A percentile compares a stretch with the other conserved stretches of the same genome.
These are phyloP conservation scores for Lotus japonicus DNA, from an alignment of 306 rosid genomes.

Conservation along the genomic window DNA sequence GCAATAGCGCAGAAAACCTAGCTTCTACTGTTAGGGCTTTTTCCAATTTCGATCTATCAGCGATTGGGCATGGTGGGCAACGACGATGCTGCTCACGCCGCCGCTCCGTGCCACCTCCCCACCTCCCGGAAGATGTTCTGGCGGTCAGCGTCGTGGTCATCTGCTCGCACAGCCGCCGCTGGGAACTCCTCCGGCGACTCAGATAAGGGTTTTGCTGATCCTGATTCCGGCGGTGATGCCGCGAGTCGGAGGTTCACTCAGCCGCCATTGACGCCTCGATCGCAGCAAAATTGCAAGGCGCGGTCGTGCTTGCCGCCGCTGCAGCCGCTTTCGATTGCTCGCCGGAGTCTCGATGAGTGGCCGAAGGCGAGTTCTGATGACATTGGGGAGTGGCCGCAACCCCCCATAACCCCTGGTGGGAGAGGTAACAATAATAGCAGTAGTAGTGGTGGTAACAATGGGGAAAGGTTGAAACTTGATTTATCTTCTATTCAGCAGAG, in stretches of 20 bases:
- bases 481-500: slow-evolving; percentile 79
- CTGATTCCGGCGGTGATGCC: slow-evolving; percentile 30
- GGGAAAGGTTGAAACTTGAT: slow-evolving; percentile 96
- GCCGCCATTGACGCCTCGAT: slow-evolving; percentile 81
- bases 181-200: slow-evolving; percentile 25
- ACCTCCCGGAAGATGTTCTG: slow-evolving; percentile 65
- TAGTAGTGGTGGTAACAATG: slow-evolving; percentile 20
- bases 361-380: slow-evolving; percentile 93
- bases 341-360: slow-evolving; percentile 96
- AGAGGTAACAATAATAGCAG: slow-evolving; percentile 23
- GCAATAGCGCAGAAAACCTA: slow-evolving; percentile 4
- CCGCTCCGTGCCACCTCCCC: slow-evolving; percentile 42
- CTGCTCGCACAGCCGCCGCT: slow-evolving; percentile 56
- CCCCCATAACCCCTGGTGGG: slow-evolving; percentile 84
- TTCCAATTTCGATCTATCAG: background rate
- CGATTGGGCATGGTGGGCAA: slow-evolving; percentile 71
- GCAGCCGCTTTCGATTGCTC: slow-evolving; percentile 89
- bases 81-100: slow-evolving; percentile 48
- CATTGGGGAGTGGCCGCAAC: slow-evolving; percentile 95
- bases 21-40: slow-evolving; percentile 14
- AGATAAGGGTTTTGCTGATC: slow-evolving; percentile 46
- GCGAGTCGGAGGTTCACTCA: slow-evolving; percentile 49
- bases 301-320: slow-evolving; percentile 83
- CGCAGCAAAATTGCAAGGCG: slow-evolving; percentile 85
- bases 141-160: slow-evolving; percentile 91